Base-by-base conservation (phyloP, 495 filamentous ascomycete species). In the Pseudoneurospora amorphoporcata region DNA sequence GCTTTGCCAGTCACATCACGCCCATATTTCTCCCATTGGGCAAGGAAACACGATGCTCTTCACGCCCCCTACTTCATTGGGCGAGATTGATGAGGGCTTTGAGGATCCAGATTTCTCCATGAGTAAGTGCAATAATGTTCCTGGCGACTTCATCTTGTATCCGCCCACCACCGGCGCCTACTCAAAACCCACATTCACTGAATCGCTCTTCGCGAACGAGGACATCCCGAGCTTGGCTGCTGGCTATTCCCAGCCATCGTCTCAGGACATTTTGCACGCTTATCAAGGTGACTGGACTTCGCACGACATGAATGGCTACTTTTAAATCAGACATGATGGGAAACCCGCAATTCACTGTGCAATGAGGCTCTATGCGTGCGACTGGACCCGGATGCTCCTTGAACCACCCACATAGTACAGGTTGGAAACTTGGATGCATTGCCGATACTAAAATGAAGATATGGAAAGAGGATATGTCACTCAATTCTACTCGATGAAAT, bases 11-110 rank as follows among this genome's bases (percentile, higher is more conserved):
- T 16, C 78, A 73, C 72, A 78, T 61, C 72, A 81, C 3, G 81
- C 85, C 8, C 88, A 89, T 61, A 84, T 92, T 71, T 91, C 89
- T 14, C 87, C 88, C 41, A 81, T 83, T 61, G 89, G 86, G 2
- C 90, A 91, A 74, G 88, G 85, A 23, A 88, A 90, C 68, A 76
- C 86, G 12, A 88, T 90, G 85, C 84, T 92, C 61, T 90, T 86
- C 78, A 90, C 89, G 0, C 90, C 90, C 4, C 53, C 53, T 17
- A 83, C 83, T 6, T 89, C 87, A 0, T 79, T 84, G 72, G 77
- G 74, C 16, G 80, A 81, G 14, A 75, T 83, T 53, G 82, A 86
- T 68, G 85, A 87, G 61, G 83, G 83, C 10, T 85, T 84, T 69
- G 87, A 87, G 69, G 86, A 75, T 17, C 69, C 72, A 8, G 79